Evolutionary conservation across 495 filamentous ascomycete species (phyloP), one percentile per base, ranked within the genome.

Genomic region (Pyrenula aspistea): DNA sequence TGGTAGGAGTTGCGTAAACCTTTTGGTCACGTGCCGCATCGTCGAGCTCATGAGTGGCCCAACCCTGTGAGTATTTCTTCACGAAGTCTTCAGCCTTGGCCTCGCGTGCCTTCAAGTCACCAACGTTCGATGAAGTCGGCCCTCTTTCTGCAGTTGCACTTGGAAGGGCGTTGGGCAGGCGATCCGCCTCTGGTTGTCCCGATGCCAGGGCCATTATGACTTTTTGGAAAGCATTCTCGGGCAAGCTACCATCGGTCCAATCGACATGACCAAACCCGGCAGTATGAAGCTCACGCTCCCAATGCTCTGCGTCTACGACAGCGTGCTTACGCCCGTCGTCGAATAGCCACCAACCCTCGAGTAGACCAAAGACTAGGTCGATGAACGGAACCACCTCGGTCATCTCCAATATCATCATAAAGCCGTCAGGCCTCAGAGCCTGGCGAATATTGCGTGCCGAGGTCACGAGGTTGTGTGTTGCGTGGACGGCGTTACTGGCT

Each of bases 301-400:
- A 78, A 15, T 56, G 24, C 0, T 20, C 19, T 25, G 63, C 64
- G 25, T 25, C 11, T 0, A 63, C 63, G 2, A 73, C 53, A 10
- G 61, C 73, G 58, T 77, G 72, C 19, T 55, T 36, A 0, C 75
- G 69, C 4, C 71, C 77, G 53, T 77, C 77, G 19, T 74, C 58
- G 53, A 72, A 75, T 0, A 69, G 55, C 77, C 77, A 80, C 74
- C 75, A 78, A 3, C 75, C 77, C 22, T 78, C 75, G 2, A 80
- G 60, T 1, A 74, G 58, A 0, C 77, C 77, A 52, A 74, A 78
- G 22, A 77, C 64, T 0, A 77, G 12, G 55, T 78, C 74, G 2
- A 72, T 61, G 68, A 70, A 78, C 24, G 52, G 57, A 1, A 77
- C 4, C 4, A 60, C 65, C 12, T 59, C 56, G 0, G 73, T 79